Percentiles rank a stretch among this genome's conserved stretches.
phyloP scores from a whole-genome alignment of 192 early-diverging fungal genomes.

The Phycomyces blakesleeanus region DNA sequence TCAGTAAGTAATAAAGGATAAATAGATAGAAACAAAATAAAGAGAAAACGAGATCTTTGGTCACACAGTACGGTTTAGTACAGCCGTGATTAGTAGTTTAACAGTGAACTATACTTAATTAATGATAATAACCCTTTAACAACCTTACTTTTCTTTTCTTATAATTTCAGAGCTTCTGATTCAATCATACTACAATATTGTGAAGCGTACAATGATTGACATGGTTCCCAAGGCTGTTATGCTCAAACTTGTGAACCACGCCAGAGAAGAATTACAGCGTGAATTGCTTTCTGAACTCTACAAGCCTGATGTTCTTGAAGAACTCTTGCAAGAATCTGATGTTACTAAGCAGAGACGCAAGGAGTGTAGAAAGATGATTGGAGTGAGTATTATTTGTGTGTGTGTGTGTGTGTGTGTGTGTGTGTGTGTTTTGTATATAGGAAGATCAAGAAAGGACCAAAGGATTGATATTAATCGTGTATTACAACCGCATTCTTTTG shows the following conservation, averaged over 20 bases:
- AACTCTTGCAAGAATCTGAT: slow-evolving; percentile 95
- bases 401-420: too few species aligned
- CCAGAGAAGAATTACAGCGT: slow-evolving; percentile 93
- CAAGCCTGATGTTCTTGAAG: slow-evolving; percentile 90
- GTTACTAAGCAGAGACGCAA: slow-evolving; percentile 82
- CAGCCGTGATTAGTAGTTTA: too few species aligned
- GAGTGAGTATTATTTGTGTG: slow-evolving; percentile 31
- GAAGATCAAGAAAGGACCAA: too few species aligned
- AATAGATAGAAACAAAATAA: neutral
- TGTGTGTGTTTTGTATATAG: too few species aligned
- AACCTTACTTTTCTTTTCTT: neutral
- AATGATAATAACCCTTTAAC: too few species aligned
- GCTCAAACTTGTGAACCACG: slow-evolving; percentile 88
- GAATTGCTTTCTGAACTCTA: slow-evolving; percentile 95
- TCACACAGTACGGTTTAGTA: too few species aligned
- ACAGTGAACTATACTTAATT: too few species aligned
- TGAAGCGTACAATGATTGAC: slow-evolving; percentile 95
- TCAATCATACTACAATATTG: slow-evolving; percentile 97
- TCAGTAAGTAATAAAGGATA: slow-evolving; percentile 61
- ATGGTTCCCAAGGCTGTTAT: slow-evolving; percentile 98
- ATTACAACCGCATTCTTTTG: too few species aligned
- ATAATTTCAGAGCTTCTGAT: slow-evolving; percentile 76
- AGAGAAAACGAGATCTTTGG: neutral
- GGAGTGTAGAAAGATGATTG: slow-evolving; percentile 99
- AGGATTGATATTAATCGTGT: too few species aligned